Base-by-base conservation (phyloP, 192 early-diverging fungal genomes). In the Pilaira anomala region DNA sequence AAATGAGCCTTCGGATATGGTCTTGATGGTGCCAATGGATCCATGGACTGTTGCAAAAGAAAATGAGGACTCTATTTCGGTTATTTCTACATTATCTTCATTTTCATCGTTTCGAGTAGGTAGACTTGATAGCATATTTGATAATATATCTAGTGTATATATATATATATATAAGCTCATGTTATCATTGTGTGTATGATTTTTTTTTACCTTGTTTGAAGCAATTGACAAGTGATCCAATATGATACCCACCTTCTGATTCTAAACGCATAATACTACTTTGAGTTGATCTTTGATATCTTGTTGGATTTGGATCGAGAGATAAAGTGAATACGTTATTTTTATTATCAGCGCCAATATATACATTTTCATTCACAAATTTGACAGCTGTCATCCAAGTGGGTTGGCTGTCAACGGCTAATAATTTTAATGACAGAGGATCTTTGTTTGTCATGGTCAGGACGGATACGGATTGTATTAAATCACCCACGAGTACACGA, bases 11-110 rank as follows among this genome's bases (percentile, higher is more conserved):
- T 81, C 68, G 21, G 85, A 81, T 2, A 97, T 68, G 4, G 82
- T 80, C 0, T 88, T 81, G 19, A 97, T 68, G 2, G 91, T 80
- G 21, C 96, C 94, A 45, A 98, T 78, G 0, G 79, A 80, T 12
- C 96, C 96, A 24, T 83, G 84, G 11, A 90, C 78, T 14, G 94
- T 95, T 46, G 80, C 89, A 65, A 75, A 97, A 9, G 96, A 45
- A 45, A 96, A 73, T 16, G 55, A 48, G 0, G 33, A 36, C 11
- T 36, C 33, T 0, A 9, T 36, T 3, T 86, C 78, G 8, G 29
- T 48, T 13, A 74, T 74, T 16, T 76, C 81, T 56, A 87, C 83
- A 7, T 76, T 58, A 7, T 90, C 88, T 1, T 83, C 74, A 18
- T 84, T 78, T 84, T 88, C 21, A 33, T 62, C n/a, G 18, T 30